Evolutionary conservation across 2,329 filamentous ascomycete genomes (phyloP).

Genomic region (Grosmannia penicillata): DNA sequence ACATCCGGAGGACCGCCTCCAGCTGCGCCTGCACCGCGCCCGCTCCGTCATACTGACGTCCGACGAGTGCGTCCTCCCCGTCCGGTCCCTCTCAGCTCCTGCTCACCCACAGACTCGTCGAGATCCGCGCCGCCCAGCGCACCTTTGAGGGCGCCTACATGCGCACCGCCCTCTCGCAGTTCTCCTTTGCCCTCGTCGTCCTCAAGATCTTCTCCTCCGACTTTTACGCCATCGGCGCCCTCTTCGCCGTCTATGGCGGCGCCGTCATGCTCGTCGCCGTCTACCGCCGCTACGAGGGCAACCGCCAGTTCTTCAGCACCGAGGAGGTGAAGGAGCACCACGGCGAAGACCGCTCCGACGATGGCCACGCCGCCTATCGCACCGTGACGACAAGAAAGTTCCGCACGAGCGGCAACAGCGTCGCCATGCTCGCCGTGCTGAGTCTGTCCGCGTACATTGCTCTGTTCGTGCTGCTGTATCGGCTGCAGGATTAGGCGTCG

Average conservation of each 20-base stretch:
- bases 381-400: slow-evolving; percentile 38
- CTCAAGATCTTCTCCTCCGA: slow-evolving; percentile 94
- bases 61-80: slow-evolving; percentile 43
- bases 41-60: slow-evolving; percentile 68
- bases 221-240: slow-evolving; percentile 92
- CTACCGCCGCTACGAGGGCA: slow-evolving; percentile 81
- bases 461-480: slow-evolving; percentile 31
- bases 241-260: slow-evolving; percentile 84
- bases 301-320: slow-evolving; percentile 76
- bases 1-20: slow-evolving; percentile 57
- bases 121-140: slow-evolving; percentile 85
- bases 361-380: slow-evolving; percentile 6
- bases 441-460: slow-evolving; percentile 43
- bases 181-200: slow-evolving; percentile 87
- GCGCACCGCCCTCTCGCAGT: slow-evolving; percentile 84
- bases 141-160: slow-evolving; percentile 97
- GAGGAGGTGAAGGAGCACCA: slow-evolving; percentile 22
- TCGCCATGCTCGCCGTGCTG: slow-evolving; percentile 39
- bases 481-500: slow-evolving; percentile 6
- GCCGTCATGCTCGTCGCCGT: slow-evolving; percentile 71
- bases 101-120: slow-evolving; percentile 49
- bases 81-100: slow-evolving; percentile 1
- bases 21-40: slow-evolving; percentile 68
- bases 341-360: slow-evolving; percentile 6
- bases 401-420: slow-evolving; percentile 48